Conservation (phyloP, 2,329 filamentous ascomycete species). For the Sphaerulina populicola region DNA sequence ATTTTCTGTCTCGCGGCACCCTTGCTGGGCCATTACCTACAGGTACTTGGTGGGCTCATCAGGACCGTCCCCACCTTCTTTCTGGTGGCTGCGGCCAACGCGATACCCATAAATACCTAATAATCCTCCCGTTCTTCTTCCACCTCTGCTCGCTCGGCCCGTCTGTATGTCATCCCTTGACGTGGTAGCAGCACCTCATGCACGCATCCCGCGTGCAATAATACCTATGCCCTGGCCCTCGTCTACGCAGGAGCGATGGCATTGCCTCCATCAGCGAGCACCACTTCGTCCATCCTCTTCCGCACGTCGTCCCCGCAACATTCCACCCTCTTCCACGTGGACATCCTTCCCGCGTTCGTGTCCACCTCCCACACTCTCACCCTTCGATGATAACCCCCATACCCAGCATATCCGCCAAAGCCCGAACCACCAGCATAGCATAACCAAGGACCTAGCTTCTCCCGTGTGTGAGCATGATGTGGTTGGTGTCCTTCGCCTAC, state of each 20-base stretch:
- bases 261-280: constrained; percentile 52
- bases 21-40: too few species aligned
- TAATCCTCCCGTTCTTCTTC: too few species aligned
- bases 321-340: constrained; percentile 87
- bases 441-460: constrained; percentile 64
- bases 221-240: constrained; percentile 1
- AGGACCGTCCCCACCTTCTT: too few species aligned
- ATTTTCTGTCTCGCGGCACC: too few species aligned
- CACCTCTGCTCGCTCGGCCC: too few species aligned
- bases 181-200: not conserved
- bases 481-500: not conserved
- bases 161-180: too few species aligned
- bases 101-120: too few species aligned
- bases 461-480: constrained; percentile 1
- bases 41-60: too few species aligned
- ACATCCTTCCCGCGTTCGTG: constrained; percentile 78
- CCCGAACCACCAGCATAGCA: constrained; percentile 89
- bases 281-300: constrained; percentile 50
- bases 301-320: constrained; percentile 44
- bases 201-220: not conserved
- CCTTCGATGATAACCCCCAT: constrained; percentile 73
- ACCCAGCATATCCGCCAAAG: constrained; percentile 92
- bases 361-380: constrained; percentile 89
- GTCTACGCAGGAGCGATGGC: constrained; percentile 34
- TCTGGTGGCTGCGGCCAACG: too few species aligned